Evolutionary conservation across 2,329 filamentous ascomycete genomes (phyloP).

Genomic region (Pleoardoris graminearum): DNA sequence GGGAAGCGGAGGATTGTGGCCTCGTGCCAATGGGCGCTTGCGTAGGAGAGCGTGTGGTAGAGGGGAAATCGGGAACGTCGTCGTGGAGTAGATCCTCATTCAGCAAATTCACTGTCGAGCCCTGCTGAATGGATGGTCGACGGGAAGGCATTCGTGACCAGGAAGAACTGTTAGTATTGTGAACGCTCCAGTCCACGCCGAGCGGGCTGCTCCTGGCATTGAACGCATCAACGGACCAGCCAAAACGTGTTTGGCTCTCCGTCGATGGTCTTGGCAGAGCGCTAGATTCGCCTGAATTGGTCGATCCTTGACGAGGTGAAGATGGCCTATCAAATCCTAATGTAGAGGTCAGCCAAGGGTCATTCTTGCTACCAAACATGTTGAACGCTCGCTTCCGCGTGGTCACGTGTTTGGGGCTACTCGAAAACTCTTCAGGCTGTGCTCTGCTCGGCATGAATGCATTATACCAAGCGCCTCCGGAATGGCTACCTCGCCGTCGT

Average conservation of each 20-base stretch:
- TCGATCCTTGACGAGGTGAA: conserved; percentile 68
- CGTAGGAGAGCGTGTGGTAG: conserved; percentile 55
- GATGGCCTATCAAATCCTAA: conserved; percentile 46
- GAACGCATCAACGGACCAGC: conserved; percentile 43
- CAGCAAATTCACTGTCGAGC: conserved; percentile 67
- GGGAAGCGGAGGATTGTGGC: conserved; percentile 62
- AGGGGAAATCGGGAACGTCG: conserved; percentile 55
- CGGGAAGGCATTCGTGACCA: conserved; percentile 80
- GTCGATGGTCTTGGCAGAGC: conserved; percentile 44
- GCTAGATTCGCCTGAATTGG: conserved; percentile 57
- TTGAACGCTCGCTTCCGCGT: conserved; percentile 54
- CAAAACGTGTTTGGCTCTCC: conserved; percentile 45
- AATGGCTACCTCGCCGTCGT: conserved; percentile 59
- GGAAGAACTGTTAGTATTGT: conserved; percentile 47
- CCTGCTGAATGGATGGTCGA: conserved; percentile 77
- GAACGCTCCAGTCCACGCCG: conserved; percentile 48
- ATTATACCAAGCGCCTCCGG: conserved; percentile 61
- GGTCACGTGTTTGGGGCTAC: conserved; percentile 43
- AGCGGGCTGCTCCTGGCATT: conserved; percentile 48
- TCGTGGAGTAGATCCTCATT: conserved; percentile 55
- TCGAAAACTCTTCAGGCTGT: conserved; percentile 35
- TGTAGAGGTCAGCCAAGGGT: conserved; percentile 52
- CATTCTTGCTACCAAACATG: conserved; percentile 58
- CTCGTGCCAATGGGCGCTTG: conserved; percentile 79
- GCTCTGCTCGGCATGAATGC: conserved; percentile 47